A percentile compares a stretch with the other conserved stretches of the same genome.
Conservation (phyloP, 2,329 filamentous ascomycete species). For the Macrophomina tecta region DNA sequence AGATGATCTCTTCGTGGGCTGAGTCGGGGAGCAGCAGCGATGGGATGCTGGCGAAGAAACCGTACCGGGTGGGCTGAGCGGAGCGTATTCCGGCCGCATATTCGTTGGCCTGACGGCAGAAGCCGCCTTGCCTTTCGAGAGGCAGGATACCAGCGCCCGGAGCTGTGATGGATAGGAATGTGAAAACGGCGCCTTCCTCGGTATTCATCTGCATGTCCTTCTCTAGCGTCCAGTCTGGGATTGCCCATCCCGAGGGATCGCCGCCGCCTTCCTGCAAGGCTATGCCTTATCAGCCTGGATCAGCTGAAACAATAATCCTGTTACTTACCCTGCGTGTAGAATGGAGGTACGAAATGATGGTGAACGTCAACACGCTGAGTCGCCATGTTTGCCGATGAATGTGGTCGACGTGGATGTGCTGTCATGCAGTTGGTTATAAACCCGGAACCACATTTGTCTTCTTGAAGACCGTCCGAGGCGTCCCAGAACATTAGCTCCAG, state of each 20-base stretch:
- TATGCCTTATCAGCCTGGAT: not conserved
- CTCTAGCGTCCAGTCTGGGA: slow-evolving; percentile 34
- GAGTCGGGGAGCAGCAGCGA: slow-evolving; percentile 33
- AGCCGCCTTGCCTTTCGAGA: slow-evolving; percentile 9
- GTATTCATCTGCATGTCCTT: not conserved
- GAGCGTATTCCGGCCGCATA: slow-evolving; percentile 41
- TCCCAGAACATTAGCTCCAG: no score
- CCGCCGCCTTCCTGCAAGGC: slow-evolving; percentile 18
- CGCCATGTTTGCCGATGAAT: no score
- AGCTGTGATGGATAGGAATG: slow-evolving; percentile 39
- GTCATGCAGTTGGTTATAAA: no score
- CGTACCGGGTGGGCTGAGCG: slow-evolving; percentile 42
- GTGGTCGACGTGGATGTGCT: no score
- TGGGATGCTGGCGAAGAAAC: slow-evolving; percentile 52
- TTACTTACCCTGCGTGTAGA: slow-evolving; percentile 29
- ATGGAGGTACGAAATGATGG: slow-evolving; percentile 33
- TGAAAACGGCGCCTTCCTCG: slow-evolving; percentile 29
- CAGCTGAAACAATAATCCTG: no score
- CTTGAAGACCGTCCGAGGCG: no score
- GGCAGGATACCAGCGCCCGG: slow-evolving; percentile 35
- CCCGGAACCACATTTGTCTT: no score
- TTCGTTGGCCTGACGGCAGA: slow-evolving; percentile 40
- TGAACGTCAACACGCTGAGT: slow-evolving; percentile 32
- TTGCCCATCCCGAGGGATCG: slow-evolving; percentile 34
- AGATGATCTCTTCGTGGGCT: slow-evolving; percentile 46